A percentile compares a stretch with the other conserved stretches of the same genome.
Evolutionary conservation across 2,329 filamentous ascomycete genomes (phyloP).

Genomic region (Botryosphaeria dothidea): DNA sequence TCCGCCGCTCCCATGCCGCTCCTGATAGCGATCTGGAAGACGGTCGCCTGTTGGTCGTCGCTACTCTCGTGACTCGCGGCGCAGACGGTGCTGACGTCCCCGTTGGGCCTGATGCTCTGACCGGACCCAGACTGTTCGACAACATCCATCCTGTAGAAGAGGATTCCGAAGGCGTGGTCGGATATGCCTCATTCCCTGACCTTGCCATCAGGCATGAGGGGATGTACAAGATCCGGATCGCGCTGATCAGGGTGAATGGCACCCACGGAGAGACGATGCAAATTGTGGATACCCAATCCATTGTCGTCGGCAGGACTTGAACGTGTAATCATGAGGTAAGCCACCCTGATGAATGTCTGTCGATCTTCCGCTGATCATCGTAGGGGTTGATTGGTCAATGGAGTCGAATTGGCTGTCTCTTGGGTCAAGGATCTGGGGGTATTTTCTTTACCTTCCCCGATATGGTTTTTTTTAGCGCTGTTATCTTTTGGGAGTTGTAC

Average conservation of each 20-base stretch:
- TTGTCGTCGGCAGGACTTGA: constrained; percentile 17
- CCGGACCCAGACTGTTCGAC: constrained; percentile 25
- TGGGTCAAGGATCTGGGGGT: neutral
- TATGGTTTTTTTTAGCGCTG: neutral
- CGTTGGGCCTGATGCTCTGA: constrained; percentile 8
- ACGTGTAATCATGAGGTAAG: neutral
- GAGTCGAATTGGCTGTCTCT: neutral
- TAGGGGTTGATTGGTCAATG: neutral
- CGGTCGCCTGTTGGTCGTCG: constrained; percentile 14
- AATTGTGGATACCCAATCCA: constrained; percentile 9
- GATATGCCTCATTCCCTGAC: constrained; percentile 40
- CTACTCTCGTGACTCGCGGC: constrained; percentile 2
- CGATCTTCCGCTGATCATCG: constrained; percentile 1
- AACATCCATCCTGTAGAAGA: constrained; percentile 37
- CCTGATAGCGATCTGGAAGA: constrained; percentile 9
- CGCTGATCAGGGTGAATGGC: constrained; percentile 30
- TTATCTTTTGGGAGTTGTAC: constrained; percentile 6
- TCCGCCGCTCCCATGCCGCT: constrained; percentile 3
- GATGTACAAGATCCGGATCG: constrained; percentile 39
- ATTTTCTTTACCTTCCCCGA: neutral
- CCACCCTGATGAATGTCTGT: neutral
- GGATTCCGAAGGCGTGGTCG: constrained; percentile 34
- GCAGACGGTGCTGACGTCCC: constrained; percentile 6
- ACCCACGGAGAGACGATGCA: constrained; percentile 16
- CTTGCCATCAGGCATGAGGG: constrained; percentile 38